phyloP scores from a whole-genome alignment of 768 basidiomycete species.

The Agaricus blazei region DNA sequence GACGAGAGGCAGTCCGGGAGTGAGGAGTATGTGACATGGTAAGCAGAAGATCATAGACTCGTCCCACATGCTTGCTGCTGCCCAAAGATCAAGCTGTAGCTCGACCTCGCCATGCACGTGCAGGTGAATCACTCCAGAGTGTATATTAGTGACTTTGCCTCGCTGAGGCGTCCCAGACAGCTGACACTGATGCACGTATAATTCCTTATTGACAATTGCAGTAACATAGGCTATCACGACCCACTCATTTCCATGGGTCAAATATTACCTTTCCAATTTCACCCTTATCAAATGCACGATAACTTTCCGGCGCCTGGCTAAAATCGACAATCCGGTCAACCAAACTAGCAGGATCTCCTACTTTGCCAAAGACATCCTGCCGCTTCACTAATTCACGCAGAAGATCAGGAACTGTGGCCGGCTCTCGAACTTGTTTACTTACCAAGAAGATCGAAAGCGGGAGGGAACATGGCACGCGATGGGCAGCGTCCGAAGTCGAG shows the following conservation, averaged over 20 bases:
- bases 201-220: too few species aligned
- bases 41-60: not conserved
- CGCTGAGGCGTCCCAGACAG: too few species aligned
- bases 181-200: too few species aligned
- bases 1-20: conserved; percentile 41
- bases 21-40: conserved; percentile 27
- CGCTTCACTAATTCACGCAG: conserved; percentile 39
- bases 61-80: too few species aligned
- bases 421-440: conserved; percentile 6
- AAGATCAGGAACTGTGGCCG: not conserved
- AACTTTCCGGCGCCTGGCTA: conserved; percentile 50
- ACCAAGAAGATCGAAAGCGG: conserved; percentile 63
- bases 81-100: too few species aligned
- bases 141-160: too few species aligned
- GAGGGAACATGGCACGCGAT: conserved; percentile 70
- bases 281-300: conserved; percentile 67
- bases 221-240: too few species aligned
- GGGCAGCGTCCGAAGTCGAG: conserved; percentile 81
- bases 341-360: conserved; percentile 56
- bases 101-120: too few species aligned
- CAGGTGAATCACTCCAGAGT: too few species aligned
- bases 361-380: conserved; percentile 70
- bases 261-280: conserved; percentile 74
- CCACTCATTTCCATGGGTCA: conserved; percentile 56
- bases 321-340: conserved; percentile 66